These are phyloP conservation scores for Penicillium angulare DNA, from an alignment of 495 filamentous ascomycete species.

Conservation along the genomic window DNA sequence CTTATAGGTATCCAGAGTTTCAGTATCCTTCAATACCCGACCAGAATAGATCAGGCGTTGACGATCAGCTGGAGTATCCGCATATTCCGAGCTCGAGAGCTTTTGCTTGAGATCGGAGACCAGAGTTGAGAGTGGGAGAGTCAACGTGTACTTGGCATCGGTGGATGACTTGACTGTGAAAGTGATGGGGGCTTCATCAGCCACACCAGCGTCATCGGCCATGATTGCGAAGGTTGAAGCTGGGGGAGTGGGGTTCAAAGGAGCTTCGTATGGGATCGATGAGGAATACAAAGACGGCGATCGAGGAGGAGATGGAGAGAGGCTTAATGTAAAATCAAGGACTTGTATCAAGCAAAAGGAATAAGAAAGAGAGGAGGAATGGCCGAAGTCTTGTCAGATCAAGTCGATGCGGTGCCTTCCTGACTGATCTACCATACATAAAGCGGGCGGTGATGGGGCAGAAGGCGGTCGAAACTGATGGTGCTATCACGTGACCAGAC, in stretches of 20 bases:
- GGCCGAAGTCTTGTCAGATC: not conserved
- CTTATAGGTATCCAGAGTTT: constrained; percentile 82
- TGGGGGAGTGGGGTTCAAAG: constrained; percentile 16
- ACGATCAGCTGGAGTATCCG: constrained; percentile 77
- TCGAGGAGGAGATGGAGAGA: too few relatives aligned
- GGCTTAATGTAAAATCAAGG: not conserved
- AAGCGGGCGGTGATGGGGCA: constrained; percentile 14
- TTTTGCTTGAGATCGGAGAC: constrained; percentile 87
- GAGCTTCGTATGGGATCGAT: too few relatives aligned
- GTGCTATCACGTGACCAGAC: constrained; percentile 19
- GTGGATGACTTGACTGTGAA: constrained; percentile 92
- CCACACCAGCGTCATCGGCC: constrained; percentile 46
- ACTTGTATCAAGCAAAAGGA: not conserved
- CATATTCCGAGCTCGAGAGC: constrained; percentile 74
- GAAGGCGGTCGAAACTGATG: constrained; percentile 45
- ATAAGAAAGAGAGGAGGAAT: not conserved
- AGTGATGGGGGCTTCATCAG: constrained; percentile 64
- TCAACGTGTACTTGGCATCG: constrained; percentile 80
- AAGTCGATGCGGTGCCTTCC: not conserved
- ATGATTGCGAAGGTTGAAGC: constrained; percentile 25
- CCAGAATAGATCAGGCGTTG: constrained; percentile 98
- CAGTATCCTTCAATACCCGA: constrained; percentile 89
- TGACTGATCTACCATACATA: constrained; percentile 8
- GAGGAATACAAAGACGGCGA: too few relatives aligned
- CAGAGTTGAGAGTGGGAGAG: constrained; percentile 70